Percentiles rank a stretch among this genome's conserved stretches.
Conservation (phyloP, 805 yeast genomes). For the Candida taoyuanica region DNA sequence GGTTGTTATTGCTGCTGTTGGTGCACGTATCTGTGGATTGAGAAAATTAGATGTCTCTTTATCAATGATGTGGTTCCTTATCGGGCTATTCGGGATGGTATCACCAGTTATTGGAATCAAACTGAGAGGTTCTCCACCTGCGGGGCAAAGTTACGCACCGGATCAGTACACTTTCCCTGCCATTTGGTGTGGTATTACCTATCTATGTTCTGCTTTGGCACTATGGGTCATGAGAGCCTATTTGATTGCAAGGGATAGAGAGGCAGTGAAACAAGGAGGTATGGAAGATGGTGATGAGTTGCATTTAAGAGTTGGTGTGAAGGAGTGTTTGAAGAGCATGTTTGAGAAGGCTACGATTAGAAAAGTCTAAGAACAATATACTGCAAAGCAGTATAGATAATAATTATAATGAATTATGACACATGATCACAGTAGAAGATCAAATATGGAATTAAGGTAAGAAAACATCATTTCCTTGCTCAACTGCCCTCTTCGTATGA, state of each 20-base stretch:
- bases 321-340: constrained; percentile 4
- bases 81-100: constrained; percentile 46
- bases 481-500: constrained; percentile 67
- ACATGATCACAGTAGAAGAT: too few relatives aligned
- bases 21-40: constrained; percentile 50
- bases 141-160: constrained; percentile 33
- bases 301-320: constrained; percentile 17
- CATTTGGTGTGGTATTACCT: constrained; percentile 53
- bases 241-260: constrained; percentile 45
- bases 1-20: constrained; percentile 49
- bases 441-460: constrained; percentile 14
- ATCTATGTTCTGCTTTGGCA: constrained; percentile 39
- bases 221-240: constrained; percentile 50
- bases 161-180: constrained; percentile 48
- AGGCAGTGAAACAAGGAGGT: constrained; percentile 23
- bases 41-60: constrained; percentile 43
- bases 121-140: constrained; percentile 32
- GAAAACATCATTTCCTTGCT: constrained; percentile 66
- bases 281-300: constrained; percentile 28
- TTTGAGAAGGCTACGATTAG: constrained; percentile 12
- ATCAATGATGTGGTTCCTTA: constrained; percentile 49
- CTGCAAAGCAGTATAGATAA: too few relatives aligned
- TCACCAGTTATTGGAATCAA: constrained; percentile 59
- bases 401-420: too few relatives aligned
- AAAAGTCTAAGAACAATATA: constrained; percentile 7